phyloP scores from a whole-genome alignment of 2,329 filamentous ascomycete genomes.

The Neoarthrinium moseri region DNA sequence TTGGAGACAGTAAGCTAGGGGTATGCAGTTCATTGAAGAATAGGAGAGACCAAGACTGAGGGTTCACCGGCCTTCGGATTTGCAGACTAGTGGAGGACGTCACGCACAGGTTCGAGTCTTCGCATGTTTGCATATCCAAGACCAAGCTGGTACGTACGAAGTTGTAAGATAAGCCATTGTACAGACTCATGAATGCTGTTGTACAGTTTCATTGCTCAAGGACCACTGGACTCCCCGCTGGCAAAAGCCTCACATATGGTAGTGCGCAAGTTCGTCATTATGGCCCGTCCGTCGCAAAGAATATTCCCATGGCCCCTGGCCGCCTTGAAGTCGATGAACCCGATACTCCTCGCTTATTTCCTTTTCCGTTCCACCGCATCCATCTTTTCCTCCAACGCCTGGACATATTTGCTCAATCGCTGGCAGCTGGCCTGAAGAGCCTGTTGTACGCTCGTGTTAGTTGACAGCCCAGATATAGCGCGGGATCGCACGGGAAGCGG shows the following conservation, averaged over 20 bases:
- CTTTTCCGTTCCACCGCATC: slow-evolving; percentile 64
- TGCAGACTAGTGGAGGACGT: too few relatives aligned
- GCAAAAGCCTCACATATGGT: neutral
- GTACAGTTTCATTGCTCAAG: slow-evolving; percentile 4
- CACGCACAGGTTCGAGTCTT: too few relatives aligned
- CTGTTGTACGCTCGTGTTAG: too few relatives aligned
- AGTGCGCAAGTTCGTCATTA: neutral
- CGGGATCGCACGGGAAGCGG: too few relatives aligned
- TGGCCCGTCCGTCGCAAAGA: too few relatives aligned
- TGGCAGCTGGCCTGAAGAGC: slow-evolving; percentile 85
- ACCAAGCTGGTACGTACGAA: too few relatives aligned
- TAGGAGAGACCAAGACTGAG: too few relatives aligned
- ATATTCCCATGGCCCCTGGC: neutral
- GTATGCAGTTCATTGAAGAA: too few relatives aligned
- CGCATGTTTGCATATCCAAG: too few relatives aligned
- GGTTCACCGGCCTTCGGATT: too few relatives aligned
- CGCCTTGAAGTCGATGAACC: slow-evolving; percentile 1
- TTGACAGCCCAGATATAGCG: too few relatives aligned
- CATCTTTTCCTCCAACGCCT: slow-evolving; percentile 77
- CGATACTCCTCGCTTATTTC: slow-evolving; percentile 44
- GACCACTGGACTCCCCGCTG: neutral
- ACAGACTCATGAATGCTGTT: slow-evolving; percentile 6
- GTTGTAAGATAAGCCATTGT: slow-evolving; percentile 10
- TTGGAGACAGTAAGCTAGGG: too few relatives aligned
- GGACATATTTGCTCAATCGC: slow-evolving; percentile 80